A percentile compares a stretch with the other conserved stretches of the same genome.
Conservation (phyloP, 179 eudicot genomes). For the Patellifolia procumbens region DNA sequence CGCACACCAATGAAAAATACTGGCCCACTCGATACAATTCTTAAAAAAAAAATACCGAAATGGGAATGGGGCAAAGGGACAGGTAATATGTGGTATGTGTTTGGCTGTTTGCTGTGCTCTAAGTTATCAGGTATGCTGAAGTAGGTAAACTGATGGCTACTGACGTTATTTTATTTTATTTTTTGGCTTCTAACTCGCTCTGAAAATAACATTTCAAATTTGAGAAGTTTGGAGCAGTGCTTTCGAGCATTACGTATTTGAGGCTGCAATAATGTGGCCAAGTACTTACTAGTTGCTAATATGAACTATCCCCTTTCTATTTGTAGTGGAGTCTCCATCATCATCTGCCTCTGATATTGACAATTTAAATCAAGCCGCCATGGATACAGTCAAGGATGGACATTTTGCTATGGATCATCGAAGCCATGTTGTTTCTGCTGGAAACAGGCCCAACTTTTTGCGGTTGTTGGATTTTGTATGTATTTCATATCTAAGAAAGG, state of each 20-base stretch:
- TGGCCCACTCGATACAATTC: too few species aligned
- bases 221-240: neutral
- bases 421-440: constrained; percentile 43
- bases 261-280: neutral
- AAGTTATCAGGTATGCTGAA: neutral
- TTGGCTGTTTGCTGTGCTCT: neutral
- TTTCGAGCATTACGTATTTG: neutral
- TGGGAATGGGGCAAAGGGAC: too few species aligned
- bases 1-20: too few species aligned
- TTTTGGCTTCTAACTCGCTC: neutral
- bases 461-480: constrained; percentile 50
- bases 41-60: too few species aligned
- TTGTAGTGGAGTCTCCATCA: constrained; percentile 52
- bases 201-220: neutral
- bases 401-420: constrained; percentile 34
- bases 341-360: constrained; percentile 60
- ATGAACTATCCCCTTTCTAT: neutral
- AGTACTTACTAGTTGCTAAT: constrained; percentile 22
- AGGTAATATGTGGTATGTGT: too few species aligned
- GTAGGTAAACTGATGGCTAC: neutral
- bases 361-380: constrained; percentile 43
- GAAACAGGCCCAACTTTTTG: constrained; percentile 40
- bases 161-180: neutral
- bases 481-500: constrained; percentile 3
- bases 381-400: constrained; percentile 34